Conservation (phyloP, 208 protist genomes). For the Herpetomonas samuelpessoai region DNA sequence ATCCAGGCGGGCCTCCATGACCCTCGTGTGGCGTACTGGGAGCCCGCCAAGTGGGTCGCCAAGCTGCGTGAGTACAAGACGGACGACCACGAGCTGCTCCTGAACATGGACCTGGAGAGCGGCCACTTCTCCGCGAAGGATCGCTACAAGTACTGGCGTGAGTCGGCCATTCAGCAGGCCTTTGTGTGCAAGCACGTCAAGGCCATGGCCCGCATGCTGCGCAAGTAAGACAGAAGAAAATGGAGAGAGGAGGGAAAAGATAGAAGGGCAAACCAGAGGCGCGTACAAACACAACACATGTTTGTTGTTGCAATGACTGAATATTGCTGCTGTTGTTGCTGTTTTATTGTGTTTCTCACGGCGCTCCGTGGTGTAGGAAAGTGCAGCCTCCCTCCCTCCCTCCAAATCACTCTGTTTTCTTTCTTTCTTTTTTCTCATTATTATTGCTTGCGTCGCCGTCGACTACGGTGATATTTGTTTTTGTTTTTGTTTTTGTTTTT, state of each 20-base stretch:
- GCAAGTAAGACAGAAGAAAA: slow-evolving; percentile 27
- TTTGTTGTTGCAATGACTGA: no score
- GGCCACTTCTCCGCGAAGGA: slow-evolving; percentile 91
- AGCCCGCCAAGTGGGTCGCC: slow-evolving; percentile 88
- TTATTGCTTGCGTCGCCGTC: no score
- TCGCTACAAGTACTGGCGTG: slow-evolving; percentile 86
- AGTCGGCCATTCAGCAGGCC: slow-evolving; percentile 87
- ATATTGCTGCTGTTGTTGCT: no score
- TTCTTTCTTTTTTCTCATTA: no score
- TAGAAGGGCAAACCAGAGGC: no score
- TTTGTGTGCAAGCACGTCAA: slow-evolving; percentile 89
- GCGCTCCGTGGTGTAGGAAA: no score
- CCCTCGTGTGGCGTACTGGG: slow-evolving; percentile 91
- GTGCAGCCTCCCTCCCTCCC: no score
- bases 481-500: no score
- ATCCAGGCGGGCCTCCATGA: slow-evolving; percentile 86
- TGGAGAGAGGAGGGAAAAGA: slow-evolving; percentile 2
- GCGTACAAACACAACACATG: no score
- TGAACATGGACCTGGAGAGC: slow-evolving; percentile 90
- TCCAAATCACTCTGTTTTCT: no score
- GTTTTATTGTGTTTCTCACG: no score
- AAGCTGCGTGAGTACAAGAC: slow-evolving; percentile 85
- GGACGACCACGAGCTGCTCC: slow-evolving; percentile 72
- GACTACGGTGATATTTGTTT: no score
- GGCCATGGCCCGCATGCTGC: slow-evolving; percentile 44